phyloP scores from a whole-genome alignment of 345 rosid genomes.

The Populus ilicifolia region DNA sequence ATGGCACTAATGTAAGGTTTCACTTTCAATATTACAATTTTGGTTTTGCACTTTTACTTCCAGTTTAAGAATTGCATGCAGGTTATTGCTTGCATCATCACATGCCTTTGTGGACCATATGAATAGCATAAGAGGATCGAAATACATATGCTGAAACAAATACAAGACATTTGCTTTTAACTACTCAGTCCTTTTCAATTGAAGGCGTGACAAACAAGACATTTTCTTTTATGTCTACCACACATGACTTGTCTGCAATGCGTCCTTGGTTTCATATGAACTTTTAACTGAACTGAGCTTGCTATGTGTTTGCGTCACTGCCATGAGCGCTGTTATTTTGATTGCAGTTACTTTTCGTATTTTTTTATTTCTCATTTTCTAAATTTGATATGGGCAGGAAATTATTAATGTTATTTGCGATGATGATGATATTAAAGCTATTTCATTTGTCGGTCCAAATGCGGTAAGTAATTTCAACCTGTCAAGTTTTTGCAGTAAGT shows the following conservation, averaged over 20 bases:
- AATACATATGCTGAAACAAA: too few species aligned
- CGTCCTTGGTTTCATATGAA: background rate
- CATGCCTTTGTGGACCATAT: background rate
- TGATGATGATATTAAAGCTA: constrained; percentile 49
- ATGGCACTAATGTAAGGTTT: constrained; percentile 42
- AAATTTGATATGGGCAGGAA: constrained; percentile 31
- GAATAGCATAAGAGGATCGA: background rate
- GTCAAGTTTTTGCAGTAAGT: background rate
- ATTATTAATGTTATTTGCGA: constrained; percentile 43
- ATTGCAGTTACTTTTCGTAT: background rate
- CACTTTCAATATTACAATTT: background rate
- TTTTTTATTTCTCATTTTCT: constrained; percentile 1
- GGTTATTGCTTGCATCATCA: background rate
- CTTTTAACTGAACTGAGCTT: background rate
- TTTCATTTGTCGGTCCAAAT: constrained; percentile 40
- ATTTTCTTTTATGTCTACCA: background rate
- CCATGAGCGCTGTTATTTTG: background rate
- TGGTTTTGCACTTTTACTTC: background rate
- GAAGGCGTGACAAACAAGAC: background rate
- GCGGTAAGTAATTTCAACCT: constrained; percentile 25
- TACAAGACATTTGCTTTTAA: too few species aligned
- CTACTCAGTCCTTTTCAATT: background rate
- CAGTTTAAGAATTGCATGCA: background rate
- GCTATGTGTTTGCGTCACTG: background rate
- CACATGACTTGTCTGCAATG: too few species aligned